Evolutionary conservation across 306 rosid genomes (phyloP).

Genomic region (Rosa multiflora): DNA sequence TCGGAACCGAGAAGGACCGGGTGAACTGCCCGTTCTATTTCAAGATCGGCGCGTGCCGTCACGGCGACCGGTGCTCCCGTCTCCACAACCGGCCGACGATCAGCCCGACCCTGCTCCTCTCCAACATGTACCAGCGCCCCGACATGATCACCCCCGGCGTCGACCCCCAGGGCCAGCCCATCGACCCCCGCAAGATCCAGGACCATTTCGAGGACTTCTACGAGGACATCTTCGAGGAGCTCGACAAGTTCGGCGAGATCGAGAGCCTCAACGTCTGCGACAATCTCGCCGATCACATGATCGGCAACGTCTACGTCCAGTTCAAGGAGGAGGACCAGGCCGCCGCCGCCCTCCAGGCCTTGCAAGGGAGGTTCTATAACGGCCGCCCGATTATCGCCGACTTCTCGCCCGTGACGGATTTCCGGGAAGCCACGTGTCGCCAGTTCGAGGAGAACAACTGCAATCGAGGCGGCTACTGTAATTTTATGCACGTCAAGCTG

Average conservation of each 20-base stretch:
- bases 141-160: conserved; percentile 78
- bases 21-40: conserved; percentile 79
- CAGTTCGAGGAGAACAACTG: conserved; percentile 72
- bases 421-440: conserved; percentile 71
- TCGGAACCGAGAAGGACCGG: conserved; percentile 77
- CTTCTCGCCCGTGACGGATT: conserved; percentile 68
- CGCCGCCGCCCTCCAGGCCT: conserved; percentile 7
- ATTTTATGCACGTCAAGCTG: conserved; percentile 71
- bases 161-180: conserved; percentile 54
- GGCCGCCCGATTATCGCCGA: conserved; percentile 74
- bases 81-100: conserved; percentile 70
- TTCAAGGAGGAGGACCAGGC: conserved; percentile 72
- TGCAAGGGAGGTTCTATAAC: conserved; percentile 17
- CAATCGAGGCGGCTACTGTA: conserved; percentile 72
- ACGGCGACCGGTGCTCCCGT: conserved; percentile 68
- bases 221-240: conserved; percentile 65
- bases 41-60: conserved; percentile 80
- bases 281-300: conserved; percentile 79
- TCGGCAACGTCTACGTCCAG: conserved; percentile 75
- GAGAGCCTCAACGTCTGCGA: conserved; percentile 70
- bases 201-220: conserved; percentile 70
- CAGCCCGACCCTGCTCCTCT: conserved; percentile 63
- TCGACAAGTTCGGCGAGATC: conserved; percentile 61
- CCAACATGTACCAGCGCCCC: conserved; percentile 80
- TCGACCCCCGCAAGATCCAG: conserved; percentile 60